Percentiles rank a stretch among this genome's conserved stretches.
These are phyloP conservation scores for Talaromyces trachyspermus DNA, from an alignment of 495 filamentous ascomycete genomes.

Conservation along the genomic window DNA sequence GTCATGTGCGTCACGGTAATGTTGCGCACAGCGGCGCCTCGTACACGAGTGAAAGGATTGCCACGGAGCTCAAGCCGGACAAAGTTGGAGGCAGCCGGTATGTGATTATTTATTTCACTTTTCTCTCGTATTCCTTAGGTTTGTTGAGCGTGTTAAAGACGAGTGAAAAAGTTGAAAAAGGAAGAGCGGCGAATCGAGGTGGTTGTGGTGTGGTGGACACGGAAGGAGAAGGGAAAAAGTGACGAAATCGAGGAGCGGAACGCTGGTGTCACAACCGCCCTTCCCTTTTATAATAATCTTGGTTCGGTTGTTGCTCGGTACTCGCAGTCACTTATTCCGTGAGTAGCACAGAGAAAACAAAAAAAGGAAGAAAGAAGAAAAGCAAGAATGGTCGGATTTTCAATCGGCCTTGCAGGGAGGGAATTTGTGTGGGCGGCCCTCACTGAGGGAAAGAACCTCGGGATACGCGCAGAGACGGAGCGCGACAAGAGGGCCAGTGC, in stretches of 20 bases:
- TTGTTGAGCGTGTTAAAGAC: too few relatives aligned
- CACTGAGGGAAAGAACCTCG: not conserved
- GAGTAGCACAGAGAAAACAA: constrained; percentile 9
- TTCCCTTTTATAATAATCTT: too few relatives aligned
- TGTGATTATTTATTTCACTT: too few relatives aligned
- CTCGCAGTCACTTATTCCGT: not conserved
- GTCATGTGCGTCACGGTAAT: constrained; percentile 37
- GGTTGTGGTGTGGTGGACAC: constrained; percentile 9
- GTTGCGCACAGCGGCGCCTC: constrained; percentile 8
- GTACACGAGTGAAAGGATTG: constrained; percentile 6
- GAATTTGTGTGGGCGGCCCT: not conserved
- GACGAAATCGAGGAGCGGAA: constrained; percentile 24
- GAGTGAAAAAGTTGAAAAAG: too few relatives aligned
- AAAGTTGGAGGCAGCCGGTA: constrained; percentile 18
- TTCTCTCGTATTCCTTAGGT: too few relatives aligned
- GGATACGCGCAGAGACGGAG: not conserved
- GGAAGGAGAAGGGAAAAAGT: constrained; percentile 15
- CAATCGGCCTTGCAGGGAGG: not conserved
- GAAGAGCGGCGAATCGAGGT: constrained; percentile 5
- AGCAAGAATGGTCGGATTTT: constrained; percentile 1
- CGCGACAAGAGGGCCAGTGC: not conserved
- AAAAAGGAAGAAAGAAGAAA: constrained; percentile 1
- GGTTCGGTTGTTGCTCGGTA: too few relatives aligned
- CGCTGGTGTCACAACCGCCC: too few relatives aligned
- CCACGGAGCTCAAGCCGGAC: too few relatives aligned